A percentile compares a stretch with the other conserved stretches of the same genome.
These are phyloP conservation scores for Geum urbanum DNA, from an alignment of 306 rosid species.

Conservation along the genomic window DNA sequence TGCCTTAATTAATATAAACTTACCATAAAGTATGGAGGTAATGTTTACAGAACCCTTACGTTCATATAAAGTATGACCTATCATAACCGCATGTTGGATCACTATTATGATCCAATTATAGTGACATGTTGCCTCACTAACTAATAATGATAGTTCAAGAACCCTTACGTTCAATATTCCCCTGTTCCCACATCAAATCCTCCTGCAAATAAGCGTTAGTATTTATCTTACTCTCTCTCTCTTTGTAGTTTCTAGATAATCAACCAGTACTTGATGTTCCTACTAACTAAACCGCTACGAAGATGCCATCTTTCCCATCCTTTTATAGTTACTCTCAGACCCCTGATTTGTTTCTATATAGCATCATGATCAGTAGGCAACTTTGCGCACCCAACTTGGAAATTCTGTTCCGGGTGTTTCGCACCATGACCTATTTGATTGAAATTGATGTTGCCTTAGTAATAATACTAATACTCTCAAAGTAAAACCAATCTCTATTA, in stretches of 20 bases:
- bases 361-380: not conserved
- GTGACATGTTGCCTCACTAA: no score
- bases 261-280: not conserved
- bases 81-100: no score
- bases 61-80: no score
- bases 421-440: no score
- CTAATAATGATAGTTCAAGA: not conserved
- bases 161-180: conserved; percentile 44
- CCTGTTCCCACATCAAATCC: conserved; percentile 26
- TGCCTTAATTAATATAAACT: no score
- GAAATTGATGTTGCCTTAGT: no score
- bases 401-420: no score
- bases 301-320: not conserved
- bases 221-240: conserved; percentile 1
- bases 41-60: no score
- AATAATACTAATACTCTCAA: no score
- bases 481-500: no score
- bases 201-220: conserved; percentile 41
- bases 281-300: not conserved
- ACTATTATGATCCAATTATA: no score
- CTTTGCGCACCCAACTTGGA: not conserved
- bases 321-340: not conserved
- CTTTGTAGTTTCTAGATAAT: not conserved
- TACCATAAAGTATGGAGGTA: no score
- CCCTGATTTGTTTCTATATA: not conserved